These are phyloP conservation scores for Gamarada debralockiae DNA, from an alignment of 495 filamentous ascomycete genomes.

Conservation along the genomic window DNA sequence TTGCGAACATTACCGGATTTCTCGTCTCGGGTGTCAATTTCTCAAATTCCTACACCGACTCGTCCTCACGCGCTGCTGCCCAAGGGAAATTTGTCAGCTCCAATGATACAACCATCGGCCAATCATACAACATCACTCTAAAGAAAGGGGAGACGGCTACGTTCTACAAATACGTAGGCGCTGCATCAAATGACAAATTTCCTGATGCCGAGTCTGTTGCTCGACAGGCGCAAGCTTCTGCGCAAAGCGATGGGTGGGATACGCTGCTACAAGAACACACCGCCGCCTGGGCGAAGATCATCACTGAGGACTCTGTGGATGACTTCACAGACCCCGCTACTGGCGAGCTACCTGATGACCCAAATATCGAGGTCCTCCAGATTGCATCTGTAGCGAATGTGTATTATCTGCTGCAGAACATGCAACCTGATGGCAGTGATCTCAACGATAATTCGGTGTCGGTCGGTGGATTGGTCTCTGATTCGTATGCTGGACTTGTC, in stretches of 20 bases:
- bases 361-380: slow-evolving; percentile 54
- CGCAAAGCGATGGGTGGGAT: slow-evolving; percentile 36
- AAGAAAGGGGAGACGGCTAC: slow-evolving; percentile 34
- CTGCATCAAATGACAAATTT: slow-evolving; percentile 51
- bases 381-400: slow-evolving; percentile 62
- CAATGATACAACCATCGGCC: slow-evolving; percentile 48
- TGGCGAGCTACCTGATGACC: slow-evolving; percentile 55
- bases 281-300: slow-evolving; percentile 41
- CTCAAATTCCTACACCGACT: slow-evolving; percentile 28
- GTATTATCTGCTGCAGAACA: slow-evolving; percentile 68
- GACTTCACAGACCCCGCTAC: slow-evolving; percentile 53
- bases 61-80: slow-evolving; percentile 30
- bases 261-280: slow-evolving; percentile 37
- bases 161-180: slow-evolving; percentile 49
- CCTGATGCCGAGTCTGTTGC: slow-evolving; percentile 34
- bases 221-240: slow-evolving; percentile 34
- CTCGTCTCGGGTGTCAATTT: slow-evolving; percentile 43
- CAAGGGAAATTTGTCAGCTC: slow-evolving; percentile 29
- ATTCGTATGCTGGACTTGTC: slow-evolving; percentile 52
- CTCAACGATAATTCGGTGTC: slow-evolving; percentile 49
- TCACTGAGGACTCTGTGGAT: slow-evolving; percentile 56
- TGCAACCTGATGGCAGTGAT: slow-evolving; percentile 41
- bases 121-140: slow-evolving; percentile 39
- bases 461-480: slow-evolving; percentile 50
- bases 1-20: slow-evolving; percentile 47